Base-by-base conservation (phyloP, 352 stramenopile genomes). In the Globisporangium carolinianum region DNA sequence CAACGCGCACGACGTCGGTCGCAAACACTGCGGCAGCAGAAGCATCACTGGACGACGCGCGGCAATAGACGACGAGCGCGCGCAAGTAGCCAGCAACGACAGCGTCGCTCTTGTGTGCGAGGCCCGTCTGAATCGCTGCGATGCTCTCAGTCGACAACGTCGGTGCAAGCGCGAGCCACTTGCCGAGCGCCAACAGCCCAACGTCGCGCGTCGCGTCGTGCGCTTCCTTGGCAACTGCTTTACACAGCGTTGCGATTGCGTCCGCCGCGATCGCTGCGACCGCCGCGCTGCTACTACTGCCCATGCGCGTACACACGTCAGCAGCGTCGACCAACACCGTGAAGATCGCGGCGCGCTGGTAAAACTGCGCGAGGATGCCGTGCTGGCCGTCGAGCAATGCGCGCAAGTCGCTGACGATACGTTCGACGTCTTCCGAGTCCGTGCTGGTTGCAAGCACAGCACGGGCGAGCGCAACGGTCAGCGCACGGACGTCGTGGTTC, bases 301-400 rank as follows among this genome's bases (percentile, higher is more conserved):
- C 47, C 36, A 63, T 48, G 4, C 24, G 24, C 0, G 65, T 60
- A 1, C 63, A 55, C 3, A 49, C 57, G n/a, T 87, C 76, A 0
- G 73, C 76, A 1, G 83, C 70, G n/a, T 88, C 65, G 5, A 69
- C 73, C 1, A 95, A 65, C 50, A 87, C 79, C n/a, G 66, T 67
- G 38, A 82, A 94, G 38, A 69, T 76, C 3, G 79, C 79, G 54
- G 93, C 80, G 42, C 86, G 82, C 68, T 89, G 81, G 64, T 94
- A 95, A 47, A 94, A 95, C 62, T 95, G 86, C n/a, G 86, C 86
- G 38, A 95, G 64, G 39, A 95, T 72, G 36, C 86, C 86, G 51
- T 90, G 76, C 53, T 94, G 93, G 36, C 84, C 84, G 37, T 93
- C 83, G 41, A 94, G 51, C 55, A 95, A 65, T 0, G 70, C 70